Evolutionary conservation across 345 rosid genomes (phyloP).

Genomic region (Mallotus nudiflorus): DNA sequence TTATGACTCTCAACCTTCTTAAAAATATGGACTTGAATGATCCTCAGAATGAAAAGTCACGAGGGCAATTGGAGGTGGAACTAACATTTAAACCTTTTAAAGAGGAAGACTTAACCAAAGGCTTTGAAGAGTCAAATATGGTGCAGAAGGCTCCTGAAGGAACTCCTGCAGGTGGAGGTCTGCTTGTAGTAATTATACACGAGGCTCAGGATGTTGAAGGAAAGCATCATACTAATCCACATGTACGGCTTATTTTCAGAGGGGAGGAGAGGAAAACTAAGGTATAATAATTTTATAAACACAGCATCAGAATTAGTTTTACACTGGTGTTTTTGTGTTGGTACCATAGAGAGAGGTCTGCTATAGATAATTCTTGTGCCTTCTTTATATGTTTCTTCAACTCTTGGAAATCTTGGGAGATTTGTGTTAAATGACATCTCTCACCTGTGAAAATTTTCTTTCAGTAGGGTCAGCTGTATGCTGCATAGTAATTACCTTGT

Average conservation of each 20-base stretch:
- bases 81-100: slow-evolving; percentile 76
- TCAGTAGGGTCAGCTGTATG: not conserved
- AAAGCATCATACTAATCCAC: slow-evolving; percentile 88
- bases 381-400: not conserved
- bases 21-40: slow-evolving; percentile 70
- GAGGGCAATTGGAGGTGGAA: slow-evolving; percentile 80
- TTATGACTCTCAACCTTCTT: slow-evolving; percentile 61
- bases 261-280: slow-evolving; percentile 87
- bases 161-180: slow-evolving; percentile 80
- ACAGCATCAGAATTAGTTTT: not conserved
- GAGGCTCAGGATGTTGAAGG: slow-evolving; percentile 94
- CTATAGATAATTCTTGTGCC: not conserved
- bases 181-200: slow-evolving; percentile 76
- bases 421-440: not conserved
- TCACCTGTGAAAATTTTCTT: not conserved
- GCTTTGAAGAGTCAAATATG: slow-evolving; percentile 48
- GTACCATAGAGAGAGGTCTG: not conserved
- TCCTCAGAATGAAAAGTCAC: slow-evolving; percentile 57
- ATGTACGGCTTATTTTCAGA: slow-evolving; percentile 60
- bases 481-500: not conserved
- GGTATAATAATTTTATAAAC: slow-evolving; percentile 34
- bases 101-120: slow-evolving; percentile 57
- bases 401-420: not conserved
- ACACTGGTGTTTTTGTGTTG: not conserved
- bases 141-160: slow-evolving; percentile 81